Base-by-base conservation (phyloP, 2,329 filamentous ascomycete species). In the Cladosporium phlei region DNA sequence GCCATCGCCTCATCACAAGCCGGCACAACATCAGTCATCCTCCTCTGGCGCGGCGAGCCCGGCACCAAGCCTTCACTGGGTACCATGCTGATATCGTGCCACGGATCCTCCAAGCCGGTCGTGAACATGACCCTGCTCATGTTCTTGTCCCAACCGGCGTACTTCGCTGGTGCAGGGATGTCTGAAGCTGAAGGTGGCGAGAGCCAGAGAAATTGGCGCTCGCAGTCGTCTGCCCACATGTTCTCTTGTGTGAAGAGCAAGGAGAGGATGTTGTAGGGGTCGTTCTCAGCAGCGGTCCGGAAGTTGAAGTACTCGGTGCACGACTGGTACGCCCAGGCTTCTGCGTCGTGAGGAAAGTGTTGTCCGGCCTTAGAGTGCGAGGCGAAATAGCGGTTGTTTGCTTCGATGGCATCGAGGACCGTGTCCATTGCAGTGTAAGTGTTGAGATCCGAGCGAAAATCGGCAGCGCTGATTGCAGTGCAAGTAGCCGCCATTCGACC, bases 271-370 rank as follows among this genome's bases (percentile, higher is more conserved):
- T 52, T 55, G 32, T 51, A 48, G 10, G 51, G 49, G 28, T 55
- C 52, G 3, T 43, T 35, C 5, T 49, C 46, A 38, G 55, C 52
- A n/a, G 49, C 52, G 16, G 33, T 34, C 22, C 54, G 53, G 30
- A 52, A 54, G 34, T 52, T 49, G n/a, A 53, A 53, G 16, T 51
- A 52, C 37, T 55, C 54, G 5, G 51, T 51, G 46, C 53, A 55
- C 35, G 47, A 48, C 34, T 57, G 55, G 35, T 50, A 57, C 20
- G 28, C 42, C 53, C 53, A 57, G 17, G 46, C 47, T 22, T 46
- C 21, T n/a, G 48, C 28, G 21, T 52, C 44, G 28, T 50, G 50
- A 4, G 52, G 53, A 27, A 49, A 50, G 30, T 30, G 32, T 25
- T 25, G 6, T 25, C 24, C 11, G 17, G 20, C 6, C 11, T 11